Conservation (phyloP, 2,329 filamentous ascomycete genomes). For the Pseudocercospora ulei region DNA sequence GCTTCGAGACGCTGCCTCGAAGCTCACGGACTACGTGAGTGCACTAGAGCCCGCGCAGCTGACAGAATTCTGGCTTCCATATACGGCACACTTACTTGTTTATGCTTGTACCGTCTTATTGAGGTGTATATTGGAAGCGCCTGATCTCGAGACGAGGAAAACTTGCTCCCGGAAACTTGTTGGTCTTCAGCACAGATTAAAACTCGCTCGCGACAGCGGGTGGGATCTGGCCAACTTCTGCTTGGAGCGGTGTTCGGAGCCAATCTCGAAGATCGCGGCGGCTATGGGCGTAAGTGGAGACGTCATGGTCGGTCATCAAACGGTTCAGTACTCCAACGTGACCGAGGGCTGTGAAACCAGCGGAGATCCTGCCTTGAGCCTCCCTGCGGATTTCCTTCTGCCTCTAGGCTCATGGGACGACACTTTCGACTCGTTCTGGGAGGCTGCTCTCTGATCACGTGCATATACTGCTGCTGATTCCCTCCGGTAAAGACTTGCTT, state of each 20-base stretch:
- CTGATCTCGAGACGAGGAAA: constrained; percentile 40
- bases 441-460: constrained; percentile 3
- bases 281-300: constrained; percentile 12
- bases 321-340: background rate
- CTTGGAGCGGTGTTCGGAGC: constrained; percentile 38
- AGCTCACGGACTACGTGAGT: constrained; percentile 44
- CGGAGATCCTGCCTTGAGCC: background rate
- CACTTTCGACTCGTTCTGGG: constrained; percentile 18
- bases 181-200: constrained; percentile 8
- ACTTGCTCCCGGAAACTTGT: constrained; percentile 37
- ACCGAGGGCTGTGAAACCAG: background rate
- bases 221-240: constrained; percentile 51
- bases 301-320: background rate
- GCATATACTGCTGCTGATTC: no score
- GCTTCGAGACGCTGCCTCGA: constrained; percentile 43
- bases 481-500: no score
- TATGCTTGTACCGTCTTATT: constrained; percentile 47
- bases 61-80: constrained; percentile 46
- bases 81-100: constrained; percentile 47
- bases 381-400: constrained; percentile 8
- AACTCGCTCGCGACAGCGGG: constrained; percentile 7
- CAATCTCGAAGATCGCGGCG: constrained; percentile 33
- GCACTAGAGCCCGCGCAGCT: constrained; percentile 42
- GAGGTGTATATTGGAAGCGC: constrained; percentile 45
- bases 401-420: constrained; percentile 17